A percentile compares a stretch with the other conserved stretches of the same genome.
Evolutionary conservation across 208 protist species (phyloP).

Genomic region (Acanthamoeba castellanii): DNA sequence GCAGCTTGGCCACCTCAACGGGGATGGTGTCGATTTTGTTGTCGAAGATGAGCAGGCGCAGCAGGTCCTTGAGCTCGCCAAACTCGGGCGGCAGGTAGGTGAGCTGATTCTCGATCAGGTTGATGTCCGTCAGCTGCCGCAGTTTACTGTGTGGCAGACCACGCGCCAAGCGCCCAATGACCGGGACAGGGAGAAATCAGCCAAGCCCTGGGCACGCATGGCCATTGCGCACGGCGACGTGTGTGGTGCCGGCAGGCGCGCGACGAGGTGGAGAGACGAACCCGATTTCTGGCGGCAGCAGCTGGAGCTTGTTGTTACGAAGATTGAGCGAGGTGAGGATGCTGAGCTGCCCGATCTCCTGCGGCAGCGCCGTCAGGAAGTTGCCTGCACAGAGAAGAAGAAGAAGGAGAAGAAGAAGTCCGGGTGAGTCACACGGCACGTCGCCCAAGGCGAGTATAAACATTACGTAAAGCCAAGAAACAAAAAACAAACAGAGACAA

Average conservation of each 20-base stretch:
- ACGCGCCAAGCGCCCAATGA: too few relatives aligned
- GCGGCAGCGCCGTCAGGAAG: constrained; percentile 39
- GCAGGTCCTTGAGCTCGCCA: constrained; percentile 59
- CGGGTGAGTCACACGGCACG: neutral
- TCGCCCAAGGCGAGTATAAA: too few relatives aligned
- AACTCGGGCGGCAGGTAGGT: constrained; percentile 57
- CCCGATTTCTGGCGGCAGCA: constrained; percentile 57
- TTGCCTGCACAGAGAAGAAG: neutral
- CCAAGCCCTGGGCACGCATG: too few relatives aligned
- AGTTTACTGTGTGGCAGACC: neutral
- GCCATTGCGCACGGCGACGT: too few relatives aligned
- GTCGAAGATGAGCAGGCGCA: constrained; percentile 61
- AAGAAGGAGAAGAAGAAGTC: neutral
- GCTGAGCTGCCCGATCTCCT: constrained; percentile 22
- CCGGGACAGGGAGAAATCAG: too few relatives aligned
- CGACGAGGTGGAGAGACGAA: neutral
- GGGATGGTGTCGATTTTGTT: constrained; percentile 42
- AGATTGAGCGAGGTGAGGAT: constrained; percentile 67
- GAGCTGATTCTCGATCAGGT: constrained; percentile 67
- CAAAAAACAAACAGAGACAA: neutral
- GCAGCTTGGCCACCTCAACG: constrained; percentile 6
- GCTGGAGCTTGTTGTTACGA: constrained; percentile 49
- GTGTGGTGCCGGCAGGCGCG: too few relatives aligned
- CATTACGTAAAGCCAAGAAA: neutral
- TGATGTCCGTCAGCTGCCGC: constrained; percentile 50